Evolutionary conservation across 176 grass and related monocot species (phyloP).

Genomic region (Pontederia paniculata): DNA sequence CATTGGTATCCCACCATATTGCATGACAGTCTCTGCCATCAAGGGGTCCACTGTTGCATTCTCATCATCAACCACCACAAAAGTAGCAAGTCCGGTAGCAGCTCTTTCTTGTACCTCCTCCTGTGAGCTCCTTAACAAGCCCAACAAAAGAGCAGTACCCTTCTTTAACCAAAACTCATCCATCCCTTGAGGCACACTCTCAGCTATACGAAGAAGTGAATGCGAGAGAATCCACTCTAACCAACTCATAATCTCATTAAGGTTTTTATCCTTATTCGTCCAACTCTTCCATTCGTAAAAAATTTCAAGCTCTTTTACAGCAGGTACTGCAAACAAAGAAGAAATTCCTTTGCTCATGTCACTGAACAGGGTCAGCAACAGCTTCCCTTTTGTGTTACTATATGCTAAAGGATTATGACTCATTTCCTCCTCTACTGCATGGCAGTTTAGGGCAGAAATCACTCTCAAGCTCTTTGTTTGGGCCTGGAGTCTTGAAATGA

Average conservation of each 20-base stretch:
- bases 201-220: conserved; percentile 64
- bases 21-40: conserved; percentile 82
- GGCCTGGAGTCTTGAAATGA: conserved; percentile 53
- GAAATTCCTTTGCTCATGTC: conserved; percentile 43
- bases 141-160: conserved; percentile 66
- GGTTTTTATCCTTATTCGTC: conserved; percentile 37
- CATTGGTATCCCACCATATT: conserved; percentile 73
- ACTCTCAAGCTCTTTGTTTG: conserved; percentile 70
- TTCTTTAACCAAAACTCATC: conserved; percentile 88
- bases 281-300: conserved; percentile 49
- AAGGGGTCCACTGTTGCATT: conserved; percentile 80
- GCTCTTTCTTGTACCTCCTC: conserved; percentile 92
- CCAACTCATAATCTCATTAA: conserved; percentile 65
- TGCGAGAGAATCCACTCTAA: conserved; percentile 83
- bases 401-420: conserved; percentile 42
- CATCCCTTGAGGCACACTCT: conserved; percentile 64
- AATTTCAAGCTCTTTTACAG: conserved; percentile 34
- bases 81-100: conserved; percentile 77
- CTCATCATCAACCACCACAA: conserved; percentile 96
- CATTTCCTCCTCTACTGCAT: conserved; percentile 53
- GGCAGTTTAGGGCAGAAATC: conserved; percentile 55
- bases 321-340: conserved; percentile 39
- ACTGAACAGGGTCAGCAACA: conserved; percentile 55
- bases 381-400: conserved; percentile 69
- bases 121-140: conserved; percentile 61